Conservation (phyloP, 139 green algal species). For the Tetraselmis chui region DNA sequence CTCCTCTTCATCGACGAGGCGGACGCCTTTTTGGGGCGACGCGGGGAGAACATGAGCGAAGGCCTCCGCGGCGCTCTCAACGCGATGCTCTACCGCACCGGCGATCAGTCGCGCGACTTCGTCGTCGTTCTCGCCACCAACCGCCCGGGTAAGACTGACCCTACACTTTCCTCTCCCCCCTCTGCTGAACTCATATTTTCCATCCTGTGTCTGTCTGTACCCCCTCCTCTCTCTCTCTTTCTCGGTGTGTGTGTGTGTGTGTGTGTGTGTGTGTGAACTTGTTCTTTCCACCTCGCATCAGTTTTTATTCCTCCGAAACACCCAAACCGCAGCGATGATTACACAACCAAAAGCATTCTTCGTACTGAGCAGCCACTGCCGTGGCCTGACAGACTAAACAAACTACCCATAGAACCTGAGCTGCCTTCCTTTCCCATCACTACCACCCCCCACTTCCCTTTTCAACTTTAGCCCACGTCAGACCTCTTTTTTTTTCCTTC, state of each 20-base stretch:
- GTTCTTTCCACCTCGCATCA: not conserved
- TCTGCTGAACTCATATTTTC: not conserved
- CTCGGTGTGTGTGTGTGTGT: too few species aligned
- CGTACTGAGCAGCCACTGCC: not conserved
- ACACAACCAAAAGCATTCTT: not conserved
- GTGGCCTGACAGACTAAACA: not conserved
- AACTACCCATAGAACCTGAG: too few species aligned
- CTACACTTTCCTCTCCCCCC: not conserved
- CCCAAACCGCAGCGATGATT: not conserved
- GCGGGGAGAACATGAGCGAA: conserved; percentile 81
- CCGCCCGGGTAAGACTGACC: conserved; percentile 46
- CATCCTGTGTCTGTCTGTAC: not conserved
- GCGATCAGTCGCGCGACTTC: conserved; percentile 65
- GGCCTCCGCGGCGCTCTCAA: conserved; percentile 87
- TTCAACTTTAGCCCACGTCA: too few species aligned
- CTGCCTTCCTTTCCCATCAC: not conserved
- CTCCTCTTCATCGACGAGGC: conserved; percentile 96
- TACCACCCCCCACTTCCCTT: not conserved
- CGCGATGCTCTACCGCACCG: conserved; percentile 83
- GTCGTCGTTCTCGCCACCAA: conserved; percentile 91
- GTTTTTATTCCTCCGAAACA: not conserved
- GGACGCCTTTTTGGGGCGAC: conserved; percentile 90
- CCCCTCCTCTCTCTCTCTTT: not conserved
- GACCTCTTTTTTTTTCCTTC: too few species aligned
- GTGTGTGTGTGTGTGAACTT: too few species aligned